These are phyloP conservation scores for Rhodofomes roseus DNA, from an alignment of 1,284 basidiomycete genomes.

Conservation along the genomic window DNA sequence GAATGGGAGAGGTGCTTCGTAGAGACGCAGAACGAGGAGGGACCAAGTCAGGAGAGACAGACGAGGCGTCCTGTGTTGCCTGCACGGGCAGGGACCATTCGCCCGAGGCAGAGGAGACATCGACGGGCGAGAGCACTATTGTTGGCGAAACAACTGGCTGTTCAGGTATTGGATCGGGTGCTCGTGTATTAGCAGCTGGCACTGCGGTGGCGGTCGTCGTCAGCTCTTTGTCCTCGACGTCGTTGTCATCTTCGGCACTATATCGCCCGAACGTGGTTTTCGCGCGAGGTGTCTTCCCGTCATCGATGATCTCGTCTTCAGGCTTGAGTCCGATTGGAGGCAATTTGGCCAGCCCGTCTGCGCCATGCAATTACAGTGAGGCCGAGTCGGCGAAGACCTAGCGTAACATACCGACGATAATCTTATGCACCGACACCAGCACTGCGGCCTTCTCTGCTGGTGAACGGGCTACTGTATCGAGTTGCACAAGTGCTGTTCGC, in stretches of 20 bases:
- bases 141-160: conserved; percentile 19
- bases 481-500: conserved; percentile 59
- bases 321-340: conserved; percentile 64
- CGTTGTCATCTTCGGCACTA: conserved; percentile 16
- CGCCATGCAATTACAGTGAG: background rate
- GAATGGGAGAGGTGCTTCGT: conserved; percentile 18
- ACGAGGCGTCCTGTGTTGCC: conserved; percentile 11
- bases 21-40: conserved; percentile 8
- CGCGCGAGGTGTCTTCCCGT: conserved; percentile 32
- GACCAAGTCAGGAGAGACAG: conserved; percentile 10
- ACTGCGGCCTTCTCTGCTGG: conserved; percentile 80
- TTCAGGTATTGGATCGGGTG: background rate
- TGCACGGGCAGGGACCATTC: conserved; percentile 10
- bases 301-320: conserved; percentile 43
- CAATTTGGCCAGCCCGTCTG: conserved; percentile 67
- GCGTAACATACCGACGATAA: conserved; percentile 63
- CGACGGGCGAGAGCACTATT: conserved; percentile 25
- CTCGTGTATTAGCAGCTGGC: background rate
- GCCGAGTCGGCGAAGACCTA: background rate
- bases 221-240: conserved; percentile 11
- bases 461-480: conserved; percentile 59
- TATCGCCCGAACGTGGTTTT: conserved; percentile 21
- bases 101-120: conserved; percentile 10
- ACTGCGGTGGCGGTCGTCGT: background rate
- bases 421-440: conserved; percentile 79